Percentiles rank a stretch among this genome's conserved stretches.
Conservation (phyloP, 352 stramenopile genomes). For the Globisporangium takayamanum region DNA sequence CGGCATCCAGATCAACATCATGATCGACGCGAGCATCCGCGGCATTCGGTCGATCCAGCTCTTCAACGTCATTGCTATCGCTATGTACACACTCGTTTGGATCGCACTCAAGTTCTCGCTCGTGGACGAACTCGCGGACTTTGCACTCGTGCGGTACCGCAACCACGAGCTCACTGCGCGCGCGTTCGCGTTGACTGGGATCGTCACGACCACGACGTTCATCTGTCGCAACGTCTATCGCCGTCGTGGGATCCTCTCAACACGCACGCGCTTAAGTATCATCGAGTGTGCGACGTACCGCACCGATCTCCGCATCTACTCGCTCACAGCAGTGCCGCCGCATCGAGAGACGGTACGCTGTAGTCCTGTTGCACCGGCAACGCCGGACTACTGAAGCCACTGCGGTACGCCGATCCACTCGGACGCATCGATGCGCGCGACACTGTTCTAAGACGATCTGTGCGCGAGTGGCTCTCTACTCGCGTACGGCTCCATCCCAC, state of each 20-base stretch:
- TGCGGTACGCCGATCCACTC: conserved; percentile 5
- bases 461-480: not conserved
- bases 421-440: not conserved
- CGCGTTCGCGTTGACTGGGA: conserved; percentile 4
- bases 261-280: not conserved
- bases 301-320: not conserved
- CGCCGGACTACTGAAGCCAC: conserved; percentile 1
- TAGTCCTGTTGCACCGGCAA: not conserved
- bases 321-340: not conserved
- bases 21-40: conserved; percentile 7
- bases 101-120: not conserved
- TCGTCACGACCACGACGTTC: conserved; percentile 6
- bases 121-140: not conserved
- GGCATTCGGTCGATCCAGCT: not conserved
- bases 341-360: no score
- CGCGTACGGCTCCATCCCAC: no score
- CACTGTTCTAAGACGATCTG: not conserved
- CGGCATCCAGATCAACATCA: conserved; percentile 6
- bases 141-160: not conserved
- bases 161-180: not conserved
- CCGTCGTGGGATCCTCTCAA: conserved; percentile 1
- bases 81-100: not conserved
- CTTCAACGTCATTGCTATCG: not conserved
- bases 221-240: conserved; percentile 8
- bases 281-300: conserved; percentile 9